phyloP scores from a whole-genome alignment of 1,139 yeast species.

The Hanseniaspora sp. region DNA sequence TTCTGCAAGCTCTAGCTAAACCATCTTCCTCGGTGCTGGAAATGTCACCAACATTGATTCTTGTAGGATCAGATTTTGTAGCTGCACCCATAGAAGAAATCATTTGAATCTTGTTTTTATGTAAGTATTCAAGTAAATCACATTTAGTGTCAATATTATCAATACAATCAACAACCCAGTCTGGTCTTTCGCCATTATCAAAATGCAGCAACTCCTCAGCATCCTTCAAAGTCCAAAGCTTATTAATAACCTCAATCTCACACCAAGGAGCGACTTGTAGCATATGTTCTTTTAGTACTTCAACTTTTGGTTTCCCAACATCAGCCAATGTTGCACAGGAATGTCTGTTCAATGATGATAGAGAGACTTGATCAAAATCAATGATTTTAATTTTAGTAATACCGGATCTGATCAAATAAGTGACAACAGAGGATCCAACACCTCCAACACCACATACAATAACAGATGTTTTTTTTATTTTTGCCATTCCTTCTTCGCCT shows the following conservation, averaged over 20 bases:
- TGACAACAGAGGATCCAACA: constrained; percentile 93
- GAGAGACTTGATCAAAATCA: constrained; percentile 91
- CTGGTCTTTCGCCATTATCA: constrained; percentile 44
- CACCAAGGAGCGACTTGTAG: constrained; percentile 82
- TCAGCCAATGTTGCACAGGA: constrained; percentile 82
- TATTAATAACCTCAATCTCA: constrained; percentile 61
- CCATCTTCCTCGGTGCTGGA: constrained; percentile 85
- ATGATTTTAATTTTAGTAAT: constrained; percentile 65
- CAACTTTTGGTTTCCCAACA: constrained; percentile 85
- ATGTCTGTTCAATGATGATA: constrained; percentile 84
- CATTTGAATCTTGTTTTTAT: constrained; percentile 47
- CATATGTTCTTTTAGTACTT: constrained; percentile 57
- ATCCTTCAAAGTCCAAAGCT: constrained; percentile 58
- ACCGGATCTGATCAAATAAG: constrained; percentile 87
- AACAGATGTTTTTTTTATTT: constrained; percentile 59
- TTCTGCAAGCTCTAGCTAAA: constrained; percentile 73
- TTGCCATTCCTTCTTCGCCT: constrained; percentile 72
- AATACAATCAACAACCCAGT: constrained; percentile 81
- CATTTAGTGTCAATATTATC: constrained; percentile 93
- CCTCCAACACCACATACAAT: constrained; percentile 98
- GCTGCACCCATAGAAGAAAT: constrained; percentile 96
- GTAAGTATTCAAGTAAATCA: constrained; percentile 67
- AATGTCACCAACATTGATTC: constrained; percentile 70
- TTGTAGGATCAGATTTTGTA: constrained; percentile 73
- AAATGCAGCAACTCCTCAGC: constrained; percentile 51